A percentile compares a stretch with the other conserved stretches of the same genome.
phyloP scores from a whole-genome alignment of 169 alveolate species.

The Babesia bigemina region DNA sequence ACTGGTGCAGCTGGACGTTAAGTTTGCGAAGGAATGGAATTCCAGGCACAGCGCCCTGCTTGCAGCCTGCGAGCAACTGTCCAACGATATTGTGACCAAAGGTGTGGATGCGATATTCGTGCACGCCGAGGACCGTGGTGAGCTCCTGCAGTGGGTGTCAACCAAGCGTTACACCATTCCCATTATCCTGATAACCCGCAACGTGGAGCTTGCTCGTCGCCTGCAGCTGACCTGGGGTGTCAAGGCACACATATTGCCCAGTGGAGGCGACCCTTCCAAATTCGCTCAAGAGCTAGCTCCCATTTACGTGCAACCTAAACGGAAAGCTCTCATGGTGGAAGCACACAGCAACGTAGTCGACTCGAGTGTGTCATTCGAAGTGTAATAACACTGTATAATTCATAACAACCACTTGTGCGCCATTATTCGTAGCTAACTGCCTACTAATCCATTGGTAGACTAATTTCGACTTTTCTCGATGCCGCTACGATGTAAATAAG shows the following conservation, averaged over 20 bases:
- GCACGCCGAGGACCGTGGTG: slow-evolving; percentile 66
- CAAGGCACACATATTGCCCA: slow-evolving; percentile 67
- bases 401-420: too few species aligned
- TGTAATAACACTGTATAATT: not conserved
- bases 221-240: slow-evolving; percentile 80
- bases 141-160: slow-evolving; percentile 74
- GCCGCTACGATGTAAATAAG: too few species aligned
- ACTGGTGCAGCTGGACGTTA: slow-evolving; percentile 25
- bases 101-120: slow-evolving; percentile 61
- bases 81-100: slow-evolving; percentile 23
- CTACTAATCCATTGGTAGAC: too few species aligned
- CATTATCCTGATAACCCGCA: slow-evolving; percentile 70
- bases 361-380: slow-evolving; percentile 22
- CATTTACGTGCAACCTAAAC: not conserved
- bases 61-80: slow-evolving; percentile 11
- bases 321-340: slow-evolving; percentile 36
- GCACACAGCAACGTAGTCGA: slow-evolving; percentile 25
- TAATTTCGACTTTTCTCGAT: too few species aligned
- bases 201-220: slow-evolving; percentile 65
- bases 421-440: too few species aligned
- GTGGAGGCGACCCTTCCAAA: slow-evolving; percentile 16
- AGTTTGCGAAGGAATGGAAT: not conserved
- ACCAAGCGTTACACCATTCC: slow-evolving; percentile 71
- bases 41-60: slow-evolving; percentile 8
- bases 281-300: slow-evolving; percentile 30